Base-by-base conservation (phyloP, 73 alveolate species). In the Paramecium sexaurelia region DNA sequence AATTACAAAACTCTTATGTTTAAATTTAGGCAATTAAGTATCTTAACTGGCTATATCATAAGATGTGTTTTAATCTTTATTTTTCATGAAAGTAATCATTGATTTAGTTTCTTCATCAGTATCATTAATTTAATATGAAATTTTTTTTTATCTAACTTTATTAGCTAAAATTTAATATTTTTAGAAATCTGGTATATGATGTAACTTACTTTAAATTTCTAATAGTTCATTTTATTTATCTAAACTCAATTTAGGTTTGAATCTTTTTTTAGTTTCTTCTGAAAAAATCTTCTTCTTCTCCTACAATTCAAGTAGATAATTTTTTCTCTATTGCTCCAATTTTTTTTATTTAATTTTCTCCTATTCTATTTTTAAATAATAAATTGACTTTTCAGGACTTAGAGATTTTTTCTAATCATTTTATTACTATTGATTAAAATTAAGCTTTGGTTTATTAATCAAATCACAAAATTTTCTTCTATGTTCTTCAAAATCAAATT, bases 21-120 rank as follows among this genome's bases (percentile, higher is more conserved):
- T 61, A 11, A 71, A 35, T 37, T 71, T 71, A 0, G 86, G 86
- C 17, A 71, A 33, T 37, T 71, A 33, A 20, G 57, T 71, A 32
- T 71, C 86, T n/a, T 71, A 71, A 35, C 57, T 71, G 7, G 86
- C 56, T 0, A 71, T 35, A 71, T 71, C 86, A 10, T 37, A 71
- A 2, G 86, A 71, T 0, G 86, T 71, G 10, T 71, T 71, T 20
- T 35, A 71, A n/a, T 71, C 86, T 61, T 61, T 61, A 61, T 26
- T 29, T 32, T 61, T 61, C 5, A 29, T 26, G n/a, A 26, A 61
- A 61, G 6, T 61, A 2, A 26, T 61, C 19, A 61, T 0, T 1
- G 83, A 61, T 11, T 26, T 11, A 13, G 83, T 1, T 1, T 61
- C 83, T 32, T 61, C 83, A 61, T 61, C 83, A 10, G 47, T 61